Conservation (phyloP, 192 early-diverging fungal genomes). For the Coemansia sp. region DNA sequence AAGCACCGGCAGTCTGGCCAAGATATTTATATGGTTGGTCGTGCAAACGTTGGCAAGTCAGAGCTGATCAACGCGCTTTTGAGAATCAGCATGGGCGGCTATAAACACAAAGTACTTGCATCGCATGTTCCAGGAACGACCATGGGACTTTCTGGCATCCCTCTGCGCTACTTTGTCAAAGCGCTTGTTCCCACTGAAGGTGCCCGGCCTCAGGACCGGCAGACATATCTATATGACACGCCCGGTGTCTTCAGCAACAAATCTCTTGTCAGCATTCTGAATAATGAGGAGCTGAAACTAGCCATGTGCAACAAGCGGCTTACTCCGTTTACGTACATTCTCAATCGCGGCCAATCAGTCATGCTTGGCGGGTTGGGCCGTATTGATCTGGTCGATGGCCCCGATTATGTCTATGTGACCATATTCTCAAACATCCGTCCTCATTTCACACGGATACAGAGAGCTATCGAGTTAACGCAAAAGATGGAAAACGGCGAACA, state of each 20-base stretch:
- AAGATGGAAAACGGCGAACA: conserved; percentile 27
- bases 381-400: conserved; percentile 54
- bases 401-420: conserved; percentile 52
- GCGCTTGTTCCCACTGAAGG: conserved; percentile 37
- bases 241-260: conserved; percentile 61
- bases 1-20: conserved; percentile 35
- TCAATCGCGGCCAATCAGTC: conserved; percentile 53
- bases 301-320: conserved; percentile 42
- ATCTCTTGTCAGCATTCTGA: conserved; percentile 50
- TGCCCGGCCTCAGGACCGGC: conserved; percentile 27
- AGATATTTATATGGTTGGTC: conserved; percentile 70
- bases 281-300: conserved; percentile 52
- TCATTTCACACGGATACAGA: conserved; percentile 56
- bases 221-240: conserved; percentile 55
- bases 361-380: conserved; percentile 58
- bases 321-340: conserved; percentile 54
- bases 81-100: conserved; percentile 49
- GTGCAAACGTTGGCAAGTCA: conserved; percentile 76
- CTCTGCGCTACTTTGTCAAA: conserved; percentile 54
- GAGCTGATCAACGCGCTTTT: conserved; percentile 66
- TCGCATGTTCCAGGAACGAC: conserved; percentile 72
- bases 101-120: conserved; percentile 54
- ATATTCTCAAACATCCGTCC: conserved; percentile 53
- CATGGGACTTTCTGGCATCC: conserved; percentile 59
- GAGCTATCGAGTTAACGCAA: conserved; percentile 46